These are phyloP conservation scores for Yamagishiella unicocca DNA, from an alignment of 139 green algal genomes.

Conservation along the genomic window DNA sequence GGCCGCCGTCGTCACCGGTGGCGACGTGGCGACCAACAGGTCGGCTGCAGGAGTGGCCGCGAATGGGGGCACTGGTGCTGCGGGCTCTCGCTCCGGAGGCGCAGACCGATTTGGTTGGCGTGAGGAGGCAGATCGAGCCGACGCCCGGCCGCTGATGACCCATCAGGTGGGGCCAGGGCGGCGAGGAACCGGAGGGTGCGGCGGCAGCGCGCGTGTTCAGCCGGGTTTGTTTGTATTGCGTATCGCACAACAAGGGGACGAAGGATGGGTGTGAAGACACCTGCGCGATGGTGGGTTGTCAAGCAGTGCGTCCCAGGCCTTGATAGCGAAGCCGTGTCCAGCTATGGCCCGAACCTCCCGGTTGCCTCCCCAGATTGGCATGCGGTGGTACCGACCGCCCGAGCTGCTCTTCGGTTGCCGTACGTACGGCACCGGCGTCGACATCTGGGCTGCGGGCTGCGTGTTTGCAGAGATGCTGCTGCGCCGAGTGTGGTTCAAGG, in stretches of 20 bases:
- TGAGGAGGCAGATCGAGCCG: background rate
- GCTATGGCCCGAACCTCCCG: too few species aligned
- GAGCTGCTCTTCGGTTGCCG: slow-evolving; percentile 86
- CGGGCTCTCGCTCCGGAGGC: background rate
- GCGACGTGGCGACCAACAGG: background rate
- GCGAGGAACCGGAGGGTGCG: background rate
- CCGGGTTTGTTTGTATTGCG: too few species aligned
- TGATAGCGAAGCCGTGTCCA: too few species aligned
- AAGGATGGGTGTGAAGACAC: too few species aligned
- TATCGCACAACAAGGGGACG: too few species aligned
- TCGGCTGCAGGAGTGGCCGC: background rate
- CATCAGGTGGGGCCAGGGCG: slow-evolving; percentile 21
- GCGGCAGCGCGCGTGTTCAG: too few species aligned
- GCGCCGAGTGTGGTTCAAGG: slow-evolving; percentile 77
- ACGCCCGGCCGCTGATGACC: slow-evolving; percentile 2
- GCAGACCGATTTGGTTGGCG: background rate
- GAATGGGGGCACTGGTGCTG: background rate
- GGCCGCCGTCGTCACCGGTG: too few species aligned
- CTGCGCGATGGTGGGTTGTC: too few species aligned
- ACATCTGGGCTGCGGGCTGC: slow-evolving; percentile 90
- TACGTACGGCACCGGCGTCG: slow-evolving; percentile 78
- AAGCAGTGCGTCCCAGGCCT: too few species aligned
- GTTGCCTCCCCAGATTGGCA: slow-evolving; percentile 84
- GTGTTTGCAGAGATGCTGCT: slow-evolving; percentile 88
- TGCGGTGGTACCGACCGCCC: slow-evolving; percentile 86